Conservation (phyloP, 2,329 filamentous ascomycete species). For the Aspergillus fumigatiaffinis region DNA sequence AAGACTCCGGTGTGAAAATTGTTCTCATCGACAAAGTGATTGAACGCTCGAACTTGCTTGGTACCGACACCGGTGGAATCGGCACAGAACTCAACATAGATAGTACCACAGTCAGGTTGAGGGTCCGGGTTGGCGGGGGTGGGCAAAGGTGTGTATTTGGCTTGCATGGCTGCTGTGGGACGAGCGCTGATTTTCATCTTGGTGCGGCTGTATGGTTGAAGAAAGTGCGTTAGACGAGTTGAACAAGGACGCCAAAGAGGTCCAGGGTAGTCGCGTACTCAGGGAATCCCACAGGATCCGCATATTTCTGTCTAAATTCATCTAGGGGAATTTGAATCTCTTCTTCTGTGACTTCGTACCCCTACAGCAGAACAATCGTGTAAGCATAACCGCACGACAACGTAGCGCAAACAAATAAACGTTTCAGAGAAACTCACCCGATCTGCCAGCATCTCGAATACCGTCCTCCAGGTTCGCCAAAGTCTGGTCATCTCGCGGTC, state of each 20-base stretch:
- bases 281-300: constrained; percentile 67
- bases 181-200: constrained; percentile 85
- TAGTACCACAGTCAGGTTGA: constrained; percentile 71
- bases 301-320: constrained; percentile 72
- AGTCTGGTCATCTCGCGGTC: constrained; percentile 58
- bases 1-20: constrained; percentile 89
- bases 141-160: constrained; percentile 72
- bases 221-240: constrained; percentile 6
- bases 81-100: constrained; percentile 89
- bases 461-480: constrained; percentile 91
- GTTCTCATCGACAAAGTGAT: constrained; percentile 72
- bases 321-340: constrained; percentile 83
- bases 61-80: constrained; percentile 74
- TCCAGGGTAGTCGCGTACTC: constrained; percentile 56
- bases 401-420: constrained; percentile 5
- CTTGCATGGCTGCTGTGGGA: constrained; percentile 78
- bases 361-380: constrained; percentile 50
- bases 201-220: constrained; percentile 58
- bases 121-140: constrained; percentile 68
- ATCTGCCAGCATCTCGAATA: constrained; percentile 92
- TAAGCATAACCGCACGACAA: constrained; percentile 5
- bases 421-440: constrained; percentile 56
- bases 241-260: not conserved
- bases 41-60: constrained; percentile 87
- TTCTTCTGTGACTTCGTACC: constrained; percentile 86